phyloP scores from a whole-genome alignment of 371 early-diverging fungal species.

The Apophysomyces trapeziformis region DNA sequence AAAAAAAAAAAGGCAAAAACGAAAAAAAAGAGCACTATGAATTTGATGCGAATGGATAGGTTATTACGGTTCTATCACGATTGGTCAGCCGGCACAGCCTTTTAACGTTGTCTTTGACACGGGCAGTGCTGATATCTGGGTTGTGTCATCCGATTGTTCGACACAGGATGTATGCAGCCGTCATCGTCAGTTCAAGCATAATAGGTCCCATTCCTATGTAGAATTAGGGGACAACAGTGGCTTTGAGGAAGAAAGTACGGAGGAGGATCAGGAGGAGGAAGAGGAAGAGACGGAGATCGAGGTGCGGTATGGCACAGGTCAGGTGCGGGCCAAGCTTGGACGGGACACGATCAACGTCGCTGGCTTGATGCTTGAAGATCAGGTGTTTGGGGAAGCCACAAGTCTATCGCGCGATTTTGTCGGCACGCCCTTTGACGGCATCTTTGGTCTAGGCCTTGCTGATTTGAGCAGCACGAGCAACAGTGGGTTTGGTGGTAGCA shows the following conservation, averaged over 20 bases:
- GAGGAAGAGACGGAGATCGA: conserved; percentile 32
- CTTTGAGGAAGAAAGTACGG: conserved; percentile 5
- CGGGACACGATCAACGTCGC: conserved; percentile 58
- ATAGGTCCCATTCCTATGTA: conserved; percentile 17
- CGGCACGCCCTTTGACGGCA: conserved; percentile 65
- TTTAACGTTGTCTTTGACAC: conserved; percentile 79
- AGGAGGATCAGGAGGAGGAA: conserved; percentile 13
- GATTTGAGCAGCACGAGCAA: conserved; percentile 49
- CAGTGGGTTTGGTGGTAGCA: conserved; percentile 28
- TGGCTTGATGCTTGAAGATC: conserved; percentile 46
- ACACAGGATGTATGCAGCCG: conserved; percentile 62
- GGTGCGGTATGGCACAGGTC: conserved; percentile 72
- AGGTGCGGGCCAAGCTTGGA: conserved; percentile 50
- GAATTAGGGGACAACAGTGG: conserved; percentile 4
- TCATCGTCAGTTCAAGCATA: conserved; percentile 26
- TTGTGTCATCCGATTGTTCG: conserved; percentile 89
- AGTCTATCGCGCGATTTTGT: conserved; percentile 61
- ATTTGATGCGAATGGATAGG: conserved; percentile 26
- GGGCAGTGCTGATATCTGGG: conserved; percentile 81
- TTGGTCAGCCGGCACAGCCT: conserved; percentile 73
- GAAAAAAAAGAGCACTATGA: not conserved
- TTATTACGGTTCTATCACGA: conserved; percentile 63
- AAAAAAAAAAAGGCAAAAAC: not conserved
- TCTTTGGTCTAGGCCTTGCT: conserved; percentile 71
- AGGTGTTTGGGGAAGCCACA: conserved; percentile 60